Evolutionary conservation across 768 basidiomycete genomes (phyloP), one percentile per base, ranked within the genome.

Genomic region (Cystobasidium onofrii): DNA sequence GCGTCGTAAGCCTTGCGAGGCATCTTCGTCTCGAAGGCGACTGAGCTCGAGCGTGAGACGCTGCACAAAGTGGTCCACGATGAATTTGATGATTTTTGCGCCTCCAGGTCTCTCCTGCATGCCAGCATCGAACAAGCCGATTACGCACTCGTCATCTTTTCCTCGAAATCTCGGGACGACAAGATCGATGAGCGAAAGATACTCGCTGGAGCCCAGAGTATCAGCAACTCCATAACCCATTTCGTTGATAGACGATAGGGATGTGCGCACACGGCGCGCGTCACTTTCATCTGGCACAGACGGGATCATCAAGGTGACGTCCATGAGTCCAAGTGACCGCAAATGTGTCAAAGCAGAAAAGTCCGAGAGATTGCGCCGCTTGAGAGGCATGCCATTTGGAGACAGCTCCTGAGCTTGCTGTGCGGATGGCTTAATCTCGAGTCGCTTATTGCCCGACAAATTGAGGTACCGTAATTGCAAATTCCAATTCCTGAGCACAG

Each of bases 141-240:
- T 96, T 23, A 99, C 84, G 15, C 91, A 91, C 80, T 94, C 90
- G 78, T 88, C 87, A 57, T 87, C 85, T 73, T 85, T 83, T 17
- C 86, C 87, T 9, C 89, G 87, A 82, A 94, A 96, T 77, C 90
- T 87, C 43, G 88, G 88, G 60, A 93, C 87, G 4, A 95, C 95
- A 29, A 98, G 85, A 81, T 99, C 96, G 76, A 96, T 86, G 87
- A 95, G 92, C 57, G 86, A 88, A 52, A 97, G 85, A 67, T 87
- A 86, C 60, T 92, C 90, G 74, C 86, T 85, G 27, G 69, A 43
- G 23, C 93, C 93, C 44, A 98, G 83, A 18, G 89, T 90, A 79
- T 99, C 96, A 0, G 95, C 91, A 71, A 99, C 95, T 18, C 95
- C 96, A 78, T 98, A 98, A 29, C 89, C 88, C 90, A 99, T 91